Percentiles rank a stretch among this genome's conserved stretches.
phyloP scores from a whole-genome alignment of 1,284 basidiomycete species.

The Irpex lacteus region DNA sequence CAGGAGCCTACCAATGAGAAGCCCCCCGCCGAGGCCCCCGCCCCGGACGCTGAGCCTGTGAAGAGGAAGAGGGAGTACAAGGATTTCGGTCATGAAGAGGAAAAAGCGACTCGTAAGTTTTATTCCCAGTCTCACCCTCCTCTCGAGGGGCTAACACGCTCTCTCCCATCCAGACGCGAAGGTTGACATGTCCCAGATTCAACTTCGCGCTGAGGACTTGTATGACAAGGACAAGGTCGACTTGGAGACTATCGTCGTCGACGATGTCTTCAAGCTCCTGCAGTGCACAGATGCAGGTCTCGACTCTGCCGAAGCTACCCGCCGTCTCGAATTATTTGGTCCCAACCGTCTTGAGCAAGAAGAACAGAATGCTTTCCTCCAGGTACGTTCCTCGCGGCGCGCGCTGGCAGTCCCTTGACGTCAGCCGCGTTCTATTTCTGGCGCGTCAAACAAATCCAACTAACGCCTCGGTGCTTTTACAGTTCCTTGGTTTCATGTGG shows the following conservation, averaged over 20 bases:
- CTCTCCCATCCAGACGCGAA: conserved; percentile 58
- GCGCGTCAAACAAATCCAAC: not conserved
- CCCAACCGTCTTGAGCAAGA: conserved; percentile 94
- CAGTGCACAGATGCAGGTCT: conserved; percentile 88
- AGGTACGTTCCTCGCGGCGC: conserved; percentile 44
- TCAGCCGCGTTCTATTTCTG: conserved; percentile 2
- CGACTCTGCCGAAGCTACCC: conserved; percentile 66
- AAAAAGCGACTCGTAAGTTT: conserved; percentile 68
- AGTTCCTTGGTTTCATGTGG: conserved; percentile 99
- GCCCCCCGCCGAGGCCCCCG: conserved; percentile 14
- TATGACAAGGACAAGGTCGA: conserved; percentile 99
- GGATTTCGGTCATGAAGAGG: conserved; percentile 82
- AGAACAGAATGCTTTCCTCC: conserved; percentile 84
- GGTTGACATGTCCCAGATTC: conserved; percentile 89
- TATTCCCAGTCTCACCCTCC: conserved; percentile 9
- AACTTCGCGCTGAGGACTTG: conserved; percentile 90
- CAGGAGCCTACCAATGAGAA: conserved; percentile 26
- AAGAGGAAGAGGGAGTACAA: conserved; percentile 90
- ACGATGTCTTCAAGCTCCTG: conserved; percentile 95
- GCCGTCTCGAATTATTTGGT: conserved; percentile 93
- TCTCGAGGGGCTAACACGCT: conserved; percentile 13
- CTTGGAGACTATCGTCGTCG: conserved; percentile 94
- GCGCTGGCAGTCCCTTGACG: conserved; percentile 8
- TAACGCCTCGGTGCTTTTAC: conserved; percentile 29
- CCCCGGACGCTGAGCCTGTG: conserved; percentile 29